Evolutionary conservation across 192 early-diverging fungal genomes (phyloP).

Genomic region (Rhizophagus sp.): DNA sequence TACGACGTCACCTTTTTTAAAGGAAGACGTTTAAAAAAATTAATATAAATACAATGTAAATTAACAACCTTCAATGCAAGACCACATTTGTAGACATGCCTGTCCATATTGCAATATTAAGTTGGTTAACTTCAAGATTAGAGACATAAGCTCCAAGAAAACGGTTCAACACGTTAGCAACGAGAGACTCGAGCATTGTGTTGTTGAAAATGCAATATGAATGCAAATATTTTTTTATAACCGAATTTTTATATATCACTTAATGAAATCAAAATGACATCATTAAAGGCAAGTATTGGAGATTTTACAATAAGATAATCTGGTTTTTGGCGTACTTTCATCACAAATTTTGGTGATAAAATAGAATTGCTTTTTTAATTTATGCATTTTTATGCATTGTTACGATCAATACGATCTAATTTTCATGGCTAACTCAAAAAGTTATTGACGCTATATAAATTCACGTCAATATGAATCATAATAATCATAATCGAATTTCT

Average conservation of each 20-base stretch:
- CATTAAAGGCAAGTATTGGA: not conserved
- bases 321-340: too few species aligned
- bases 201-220: not conserved
- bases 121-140: constrained; percentile 92
- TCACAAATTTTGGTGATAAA: too few species aligned
- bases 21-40: not conserved
- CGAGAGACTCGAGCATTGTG: constrained; percentile 78
- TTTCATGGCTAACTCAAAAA: too few species aligned
- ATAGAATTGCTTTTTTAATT: too few species aligned
- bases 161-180: constrained; percentile 74
- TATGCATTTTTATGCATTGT: too few species aligned
- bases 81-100: constrained; percentile 53
- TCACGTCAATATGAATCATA: too few species aligned
- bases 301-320: too few species aligned
- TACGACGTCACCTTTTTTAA: constrained; percentile 84
- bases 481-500: too few species aligned
- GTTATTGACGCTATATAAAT: too few species aligned
- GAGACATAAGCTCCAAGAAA: constrained; percentile 95
- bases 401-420: too few species aligned
- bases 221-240: not conserved
- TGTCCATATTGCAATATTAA: constrained; percentile 94
- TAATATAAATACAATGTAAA: not conserved
- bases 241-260: not conserved
- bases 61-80: not conserved
- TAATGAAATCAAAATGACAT: not conserved